Evolutionary conservation across 345 rosid species (phyloP), one percentile per base, ranked within the genome.

Genomic region (Clarkia xantiana): DNA sequence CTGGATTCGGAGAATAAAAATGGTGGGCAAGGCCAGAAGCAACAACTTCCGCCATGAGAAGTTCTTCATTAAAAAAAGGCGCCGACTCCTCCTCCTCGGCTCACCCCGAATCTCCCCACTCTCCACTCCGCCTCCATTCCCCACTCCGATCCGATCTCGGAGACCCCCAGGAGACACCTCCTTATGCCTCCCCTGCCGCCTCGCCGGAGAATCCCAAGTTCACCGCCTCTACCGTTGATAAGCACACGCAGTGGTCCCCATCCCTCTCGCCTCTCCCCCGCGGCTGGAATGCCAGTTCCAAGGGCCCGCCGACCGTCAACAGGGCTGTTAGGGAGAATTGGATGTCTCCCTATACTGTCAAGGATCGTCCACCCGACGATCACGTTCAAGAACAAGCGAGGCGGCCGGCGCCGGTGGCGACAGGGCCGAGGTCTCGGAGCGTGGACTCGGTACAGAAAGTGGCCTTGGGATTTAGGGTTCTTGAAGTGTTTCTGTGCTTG

Each of bases 101-200:
- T 25, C 71, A 65, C 64, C 54, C 38, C n/a, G 89, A 81, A 17
- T 84, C 94, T 4, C 81, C 85, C 10, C 88, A 60, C 73, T 83
- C 94, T 0, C 94, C 94, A 13, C 88, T 79, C 64, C 78, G 86
- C 12, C 68, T 65, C 71, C 73, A 77, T 53, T 79, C 97, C 12
- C 94, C 94, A 0, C 72, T 77, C 63, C 77, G 55, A 18, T 86
- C 84, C 62, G 89, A 86, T 57, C 79, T 66, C 23, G 95, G 83
- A 16, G 88, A 77, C 53, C 75, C 72, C 20, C 68, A 67, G 19
- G 79, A 60, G 49, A 62, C 74, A 69, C 62, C 68, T 49, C 80
- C 77, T 29, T 91, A 72, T 58, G 62, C 67, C 45, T 84, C 96
- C 1, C 93, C 96, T 0, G 55, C 49, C 10, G 68, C 73, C 59